Evolutionary conservation across 2,329 filamentous ascomycete genomes (phyloP).

Genomic region (Trichoderma sp.): DNA sequence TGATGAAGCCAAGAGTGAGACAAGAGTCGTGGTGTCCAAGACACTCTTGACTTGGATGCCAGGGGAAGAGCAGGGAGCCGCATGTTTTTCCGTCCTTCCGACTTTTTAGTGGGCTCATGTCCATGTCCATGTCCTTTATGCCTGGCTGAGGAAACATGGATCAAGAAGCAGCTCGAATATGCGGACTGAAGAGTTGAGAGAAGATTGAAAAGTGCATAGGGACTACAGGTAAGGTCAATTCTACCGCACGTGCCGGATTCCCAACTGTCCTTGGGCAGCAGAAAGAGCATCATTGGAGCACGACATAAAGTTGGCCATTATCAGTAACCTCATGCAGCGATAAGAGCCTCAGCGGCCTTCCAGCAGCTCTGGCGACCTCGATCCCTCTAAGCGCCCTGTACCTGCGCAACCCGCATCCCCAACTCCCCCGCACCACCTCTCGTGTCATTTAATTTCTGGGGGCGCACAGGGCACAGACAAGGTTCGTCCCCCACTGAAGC

Average conservation of each 20-base stretch:
- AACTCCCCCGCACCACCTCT: slow-evolving; percentile 15
- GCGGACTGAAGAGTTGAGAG: background rate
- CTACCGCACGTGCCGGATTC: too few species aligned
- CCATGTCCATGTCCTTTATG: background rate
- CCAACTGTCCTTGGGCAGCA: too few species aligned
- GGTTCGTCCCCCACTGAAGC: background rate
- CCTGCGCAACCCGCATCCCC: slow-evolving; percentile 19
- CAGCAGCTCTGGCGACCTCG: background rate
- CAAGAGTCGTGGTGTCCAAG: background rate
- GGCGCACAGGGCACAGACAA: background rate
- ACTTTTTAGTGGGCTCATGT: background rate
- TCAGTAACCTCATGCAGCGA: background rate
- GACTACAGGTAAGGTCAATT: too few species aligned
- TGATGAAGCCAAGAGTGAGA: background rate
- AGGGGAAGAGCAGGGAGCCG: background rate
- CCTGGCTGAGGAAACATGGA: background rate
- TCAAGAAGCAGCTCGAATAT: too few species aligned
- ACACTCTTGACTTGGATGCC: background rate
- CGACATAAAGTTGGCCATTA: background rate
- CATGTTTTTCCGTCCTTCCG: background rate
- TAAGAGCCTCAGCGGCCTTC: background rate
- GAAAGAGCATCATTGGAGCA: background rate
- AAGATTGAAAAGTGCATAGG: background rate
- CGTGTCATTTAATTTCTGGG: background rate
- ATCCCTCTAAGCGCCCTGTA: slow-evolving; percentile 7